These are phyloP conservation scores for Corynespora cassiicola DNA, from an alignment of 2,329 filamentous ascomycete genomes.

Conservation along the genomic window DNA sequence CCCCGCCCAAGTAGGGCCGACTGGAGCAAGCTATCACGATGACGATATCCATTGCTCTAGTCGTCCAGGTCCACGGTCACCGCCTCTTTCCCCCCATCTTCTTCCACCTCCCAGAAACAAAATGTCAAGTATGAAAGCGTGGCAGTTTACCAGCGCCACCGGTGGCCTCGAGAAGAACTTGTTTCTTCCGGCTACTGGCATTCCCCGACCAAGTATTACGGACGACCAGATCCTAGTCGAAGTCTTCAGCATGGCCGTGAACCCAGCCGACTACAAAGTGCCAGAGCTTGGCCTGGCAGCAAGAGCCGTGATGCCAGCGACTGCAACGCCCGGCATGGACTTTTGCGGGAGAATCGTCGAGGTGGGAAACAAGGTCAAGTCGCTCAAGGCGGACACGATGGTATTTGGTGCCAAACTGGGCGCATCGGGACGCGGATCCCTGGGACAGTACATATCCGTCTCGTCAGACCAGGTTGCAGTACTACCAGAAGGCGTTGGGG, in stretches of 20 bases:
- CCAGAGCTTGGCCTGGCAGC: slow-evolving; percentile 58
- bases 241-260: slow-evolving; percentile 62
- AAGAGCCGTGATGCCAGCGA: slow-evolving; percentile 43
- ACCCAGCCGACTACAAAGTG: slow-evolving; percentile 71
- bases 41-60: no score
- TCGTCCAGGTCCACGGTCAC: no score
- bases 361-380: slow-evolving; percentile 31
- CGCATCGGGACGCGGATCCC: slow-evolving; percentile 39
- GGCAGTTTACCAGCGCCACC: slow-evolving; percentile 59
- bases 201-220: slow-evolving; percentile 48
- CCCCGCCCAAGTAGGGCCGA: no score
- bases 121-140: slow-evolving; percentile 61
- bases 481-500: slow-evolving; percentile 32
- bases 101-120: no score
- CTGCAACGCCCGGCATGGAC: slow-evolving; percentile 58
- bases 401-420: slow-evolving; percentile 48
- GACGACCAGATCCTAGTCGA: slow-evolving; percentile 61
- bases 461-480: slow-evolving; percentile 19
- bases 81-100: no score
- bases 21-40: no score
- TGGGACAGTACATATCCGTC: slow-evolving; percentile 47
- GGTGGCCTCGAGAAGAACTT: slow-evolving; percentile 63
- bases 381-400: slow-evolving; percentile 42
- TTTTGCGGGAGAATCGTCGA: slow-evolving; percentile 58
- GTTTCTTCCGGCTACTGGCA: slow-evolving; percentile 50